Evolutionary conservation across 2,329 filamentous ascomycete species (phyloP).

Genomic region (Sclerotinia glacialis): DNA sequence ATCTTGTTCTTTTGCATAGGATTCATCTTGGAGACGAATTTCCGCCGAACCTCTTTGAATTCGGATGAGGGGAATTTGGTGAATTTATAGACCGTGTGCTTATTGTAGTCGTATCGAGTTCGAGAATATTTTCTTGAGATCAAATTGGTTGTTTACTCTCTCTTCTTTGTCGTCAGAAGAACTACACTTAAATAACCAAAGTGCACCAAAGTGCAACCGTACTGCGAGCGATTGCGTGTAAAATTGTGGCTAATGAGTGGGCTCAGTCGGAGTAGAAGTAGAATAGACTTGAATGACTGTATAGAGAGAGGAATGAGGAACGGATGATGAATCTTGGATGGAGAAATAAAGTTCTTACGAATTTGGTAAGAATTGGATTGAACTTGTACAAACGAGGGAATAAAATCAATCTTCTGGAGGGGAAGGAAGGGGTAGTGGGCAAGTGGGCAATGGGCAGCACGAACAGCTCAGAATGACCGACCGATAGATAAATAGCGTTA

Average conservation of each 20-base stretch:
- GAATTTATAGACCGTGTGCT: background rate
- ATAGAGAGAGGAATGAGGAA: background rate
- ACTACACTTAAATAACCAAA: conserved; percentile 5
- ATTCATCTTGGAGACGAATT: conserved; percentile 63
- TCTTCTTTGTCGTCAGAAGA: conserved; percentile 12
- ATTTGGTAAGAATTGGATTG: background rate
- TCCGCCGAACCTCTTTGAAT: background rate
- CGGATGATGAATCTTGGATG: background rate
- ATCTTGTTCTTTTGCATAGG: conserved; percentile 98
- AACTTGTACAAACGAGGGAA: background rate
- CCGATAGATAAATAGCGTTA: conserved; percentile 11
- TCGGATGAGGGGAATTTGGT: background rate
- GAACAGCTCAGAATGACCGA: conserved; percentile 15
- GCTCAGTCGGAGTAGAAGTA: background rate
- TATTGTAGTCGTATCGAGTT: background rate
- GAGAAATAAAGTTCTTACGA: conserved; percentile 4
- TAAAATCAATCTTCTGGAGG: conserved; percentile 5
- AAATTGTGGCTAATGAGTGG: conserved; percentile 7
- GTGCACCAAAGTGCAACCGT: background rate
- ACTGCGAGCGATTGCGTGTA: conserved; percentile 4
- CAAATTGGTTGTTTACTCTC: conserved; percentile 8
- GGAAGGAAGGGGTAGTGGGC: background rate
- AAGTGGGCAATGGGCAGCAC: too few species aligned
- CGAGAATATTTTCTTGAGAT: background rate
- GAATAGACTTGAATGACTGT: conserved; percentile 10